phyloP scores from a whole-genome alignment of 768 basidiomycete species.

The Amanita rimosa region DNA sequence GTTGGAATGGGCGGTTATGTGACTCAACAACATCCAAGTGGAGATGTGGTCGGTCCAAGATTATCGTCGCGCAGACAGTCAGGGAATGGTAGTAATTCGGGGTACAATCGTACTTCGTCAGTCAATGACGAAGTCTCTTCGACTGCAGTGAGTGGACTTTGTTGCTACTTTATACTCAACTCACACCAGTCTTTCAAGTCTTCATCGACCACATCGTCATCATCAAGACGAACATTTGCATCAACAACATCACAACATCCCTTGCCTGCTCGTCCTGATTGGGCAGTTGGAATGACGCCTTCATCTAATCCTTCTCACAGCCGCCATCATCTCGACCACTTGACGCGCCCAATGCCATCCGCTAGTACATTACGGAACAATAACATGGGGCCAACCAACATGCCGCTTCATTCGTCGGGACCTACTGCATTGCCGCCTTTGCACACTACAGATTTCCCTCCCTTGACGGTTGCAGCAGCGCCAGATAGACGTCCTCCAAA shows the following conservation, averaged over 20 bases:
- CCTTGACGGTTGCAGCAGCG: conserved; percentile 35
- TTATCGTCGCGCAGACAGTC: conserved; percentile 43
- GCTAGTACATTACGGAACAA: conserved; percentile 26
- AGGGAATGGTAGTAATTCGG: conserved; percentile 34
- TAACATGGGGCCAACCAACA: conserved; percentile 19
- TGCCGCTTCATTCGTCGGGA: conserved; percentile 15
- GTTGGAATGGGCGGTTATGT: conserved; percentile 35
- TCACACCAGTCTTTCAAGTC: conserved; percentile 27
- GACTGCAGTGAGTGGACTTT: conserved; percentile 47
- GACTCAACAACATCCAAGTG: conserved; percentile 17
- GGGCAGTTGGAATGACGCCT: conserved; percentile 79
- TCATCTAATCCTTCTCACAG: conserved; percentile 46
- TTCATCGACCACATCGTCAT: conserved; percentile 70
- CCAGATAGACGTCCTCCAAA: conserved; percentile 43
- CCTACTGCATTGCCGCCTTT: conserved; percentile 27
- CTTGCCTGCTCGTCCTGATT: conserved; percentile 75
- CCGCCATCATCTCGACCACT: conserved; percentile 41
- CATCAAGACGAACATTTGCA: conserved; percentile 67
- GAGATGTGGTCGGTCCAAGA: conserved; percentile 55
- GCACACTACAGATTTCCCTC: conserved; percentile 62
- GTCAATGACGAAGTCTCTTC: conserved; percentile 67
- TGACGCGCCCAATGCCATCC: conserved; percentile 30
- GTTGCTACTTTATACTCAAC: conserved; percentile 5
- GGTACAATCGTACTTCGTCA: conserved; percentile 44
- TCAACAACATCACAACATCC: conserved; percentile 65